Evolutionary conservation across 2,329 filamentous ascomycete genomes (phyloP), one percentile per base, ranked within the genome.

Genomic region (Nothopassalora personata): DNA sequence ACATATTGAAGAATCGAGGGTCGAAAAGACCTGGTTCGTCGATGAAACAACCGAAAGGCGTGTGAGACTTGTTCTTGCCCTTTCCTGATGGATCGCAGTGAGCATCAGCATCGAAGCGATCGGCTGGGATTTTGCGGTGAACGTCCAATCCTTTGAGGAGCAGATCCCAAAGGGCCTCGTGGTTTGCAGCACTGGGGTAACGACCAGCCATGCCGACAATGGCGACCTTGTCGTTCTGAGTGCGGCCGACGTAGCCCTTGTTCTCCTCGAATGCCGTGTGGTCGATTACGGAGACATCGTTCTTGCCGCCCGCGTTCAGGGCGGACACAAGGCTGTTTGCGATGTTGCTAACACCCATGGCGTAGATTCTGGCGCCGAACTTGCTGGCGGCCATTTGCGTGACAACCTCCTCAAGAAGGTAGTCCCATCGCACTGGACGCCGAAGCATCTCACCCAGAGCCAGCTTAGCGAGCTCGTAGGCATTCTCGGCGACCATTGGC

Each of bases 1-100:
- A 91, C 86, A 93, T 91, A 74, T 91, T 91, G 82, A 93, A 93
- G 76, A 93, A 92, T 0, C 86, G 81, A n/a, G 88, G 86, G 67
- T 93, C 89, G 68, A 93, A 93, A 51, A 88, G 79, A 57, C 88
- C 88, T 0, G 89, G 88, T 61, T 91, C 83, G 62, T 90, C 85
- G 64, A 90, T 83, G 75, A 86, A 91, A 76, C 87, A 90, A 15
- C 89, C 89, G 66, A 85, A 90, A 3, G 86, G 87, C 1, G 88
- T 90, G 73, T 89, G 86, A 56, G 84, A 88, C 59, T 88, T 91
- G 76, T 91, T 92, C 72, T 86, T 86, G 33, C 78, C 81, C 73
- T 90, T 90, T 23, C 88, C 87, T 5, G 84, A 85, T 5, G 86
- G 82, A 68, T 92, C 88, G 62, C 81, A 84, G 69, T 91, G 88